Conservation (phyloP, 2,329 filamentous ascomycete genomes). For the Trichoderma harzianum region DNA sequence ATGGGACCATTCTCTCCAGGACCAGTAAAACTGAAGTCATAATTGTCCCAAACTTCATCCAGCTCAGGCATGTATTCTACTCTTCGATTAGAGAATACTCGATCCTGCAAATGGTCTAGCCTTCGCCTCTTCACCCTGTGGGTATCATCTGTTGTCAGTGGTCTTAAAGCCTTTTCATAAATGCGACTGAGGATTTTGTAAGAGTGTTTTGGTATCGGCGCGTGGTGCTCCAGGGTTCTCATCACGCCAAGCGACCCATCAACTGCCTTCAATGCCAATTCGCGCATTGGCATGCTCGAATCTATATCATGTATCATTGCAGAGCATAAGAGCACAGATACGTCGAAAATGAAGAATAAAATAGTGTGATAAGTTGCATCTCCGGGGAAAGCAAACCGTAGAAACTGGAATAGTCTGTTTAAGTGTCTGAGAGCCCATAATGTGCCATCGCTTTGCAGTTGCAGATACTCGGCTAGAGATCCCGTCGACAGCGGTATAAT, state of each 20-base stretch:
- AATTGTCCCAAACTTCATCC: not conserved
- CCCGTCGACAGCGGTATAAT: conserved; percentile 33
- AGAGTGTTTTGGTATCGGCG: conserved; percentile 32
- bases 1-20: not conserved
- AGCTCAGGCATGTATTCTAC: not conserved
- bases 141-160: not conserved
- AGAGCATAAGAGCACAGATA: conserved; percentile 48
- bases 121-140: not conserved
- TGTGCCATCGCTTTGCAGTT: conserved; percentile 42
- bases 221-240: conserved; percentile 28
- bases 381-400: conserved; percentile 39
- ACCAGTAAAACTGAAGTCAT: not conserved
- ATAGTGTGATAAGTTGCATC: conserved; percentile 49
- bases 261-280: conserved; percentile 41
- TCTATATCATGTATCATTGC: conserved; percentile 49
- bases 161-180: conserved; percentile 23
- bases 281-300: conserved; percentile 37
- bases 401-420: conserved; percentile 37
- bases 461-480: conserved; percentile 30
- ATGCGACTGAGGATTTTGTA: conserved; percentile 33
- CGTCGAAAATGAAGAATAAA: conserved; percentile 50
- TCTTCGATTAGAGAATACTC: not conserved
- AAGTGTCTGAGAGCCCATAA: conserved; percentile 43
- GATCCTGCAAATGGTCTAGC: not conserved
- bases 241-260: conserved; percentile 35